These are phyloP conservation scores for Fusarium acutatum DNA, from an alignment of 2,329 filamentous ascomycete species.

Conservation along the genomic window DNA sequence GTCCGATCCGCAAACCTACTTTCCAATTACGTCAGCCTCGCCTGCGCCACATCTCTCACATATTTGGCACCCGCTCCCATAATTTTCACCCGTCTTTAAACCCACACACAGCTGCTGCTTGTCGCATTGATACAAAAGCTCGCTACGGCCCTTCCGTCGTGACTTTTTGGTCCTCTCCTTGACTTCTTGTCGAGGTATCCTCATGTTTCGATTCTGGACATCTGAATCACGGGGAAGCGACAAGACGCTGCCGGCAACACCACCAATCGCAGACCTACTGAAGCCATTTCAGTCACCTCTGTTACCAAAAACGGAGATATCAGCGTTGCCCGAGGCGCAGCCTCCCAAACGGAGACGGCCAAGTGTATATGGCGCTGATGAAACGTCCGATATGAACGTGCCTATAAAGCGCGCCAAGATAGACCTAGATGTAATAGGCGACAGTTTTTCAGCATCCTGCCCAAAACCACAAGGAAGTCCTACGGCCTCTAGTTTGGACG, in stretches of 20 bases:
- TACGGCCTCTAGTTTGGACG: constrained; percentile 52
- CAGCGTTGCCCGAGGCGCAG: constrained; percentile 38
- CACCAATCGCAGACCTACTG: constrained; percentile 49
- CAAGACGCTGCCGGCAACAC: constrained; percentile 54
- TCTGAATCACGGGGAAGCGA: constrained; percentile 67
- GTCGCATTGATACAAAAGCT: constrained; percentile 31
- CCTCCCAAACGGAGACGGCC: constrained; percentile 53
- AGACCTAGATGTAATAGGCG: constrained; percentile 40
- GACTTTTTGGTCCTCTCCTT: constrained; percentile 18
- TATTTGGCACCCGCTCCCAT: constrained; percentile 3
- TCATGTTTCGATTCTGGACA: constrained; percentile 71
- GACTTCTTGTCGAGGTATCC: constrained; percentile 49
- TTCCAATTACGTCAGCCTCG: constrained; percentile 47
- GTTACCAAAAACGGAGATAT: constrained; percentile 40
- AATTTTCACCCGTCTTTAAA: constrained; percentile 23
- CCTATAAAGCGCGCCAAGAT: constrained; percentile 55
- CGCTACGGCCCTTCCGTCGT: constrained; percentile 28
- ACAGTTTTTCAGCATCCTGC: constrained; percentile 30
- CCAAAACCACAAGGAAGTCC: constrained; percentile 29
- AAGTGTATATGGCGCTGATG: constrained; percentile 45
- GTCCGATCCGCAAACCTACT: constrained; percentile 32
- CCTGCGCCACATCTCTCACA: constrained; percentile 27
- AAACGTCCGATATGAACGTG: constrained; percentile 33
- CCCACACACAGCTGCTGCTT: constrained; percentile 16
- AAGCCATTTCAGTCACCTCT: constrained; percentile 46